Evolutionary conservation across 1,139 yeast species (phyloP), one percentile per base, ranked within the genome.

Genomic region (Hyphopichia khmerensis): DNA sequence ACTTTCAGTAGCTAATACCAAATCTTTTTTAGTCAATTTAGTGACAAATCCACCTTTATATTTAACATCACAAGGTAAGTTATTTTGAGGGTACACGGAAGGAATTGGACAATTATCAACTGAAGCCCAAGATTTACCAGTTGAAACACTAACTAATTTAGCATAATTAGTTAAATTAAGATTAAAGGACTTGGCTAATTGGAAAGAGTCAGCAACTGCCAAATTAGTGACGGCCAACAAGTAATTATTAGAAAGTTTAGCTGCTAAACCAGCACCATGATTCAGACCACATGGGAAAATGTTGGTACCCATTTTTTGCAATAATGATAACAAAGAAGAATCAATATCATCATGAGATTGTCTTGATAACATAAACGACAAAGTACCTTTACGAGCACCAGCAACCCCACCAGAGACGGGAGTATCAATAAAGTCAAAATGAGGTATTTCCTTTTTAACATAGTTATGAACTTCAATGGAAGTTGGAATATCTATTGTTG

Each of bases 401-500:
- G 75, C 75, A 2, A 76, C 80, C 17, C 85, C 85, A 3, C 85
- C 85, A 13, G 82, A 76, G 0, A 80, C 84, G 0, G 85, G 85
- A 11, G 85, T 76, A 53, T 80, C 85, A 37, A 79, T 69, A 48
- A 72, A 72, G 47, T 70, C 75, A 46, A 67, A 68, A 24, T 49
- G 43, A 1, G 76, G 72, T 31, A 69, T 53, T 41, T 62, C 53
- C 13, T 46, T 39, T 38, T 61, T 64, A 38, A 71, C 72, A 42
- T 62, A 69, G 5, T 63, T 50, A 46, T 74, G 75, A 23, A 74
- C 62, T 33, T 64, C 69, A 10, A 62, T 53, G 3, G 82, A 76
- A 6, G 82, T 75, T 36, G 69, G 67, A 42, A 79, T 75, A 48
- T 80, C 84, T 40, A 78, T 76, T 21, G 85, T 80, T 11, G 82